These are phyloP conservation scores for Eragrostis curvula DNA, from an alignment of 176 grass and related monocot species.

Conservation along the genomic window DNA sequence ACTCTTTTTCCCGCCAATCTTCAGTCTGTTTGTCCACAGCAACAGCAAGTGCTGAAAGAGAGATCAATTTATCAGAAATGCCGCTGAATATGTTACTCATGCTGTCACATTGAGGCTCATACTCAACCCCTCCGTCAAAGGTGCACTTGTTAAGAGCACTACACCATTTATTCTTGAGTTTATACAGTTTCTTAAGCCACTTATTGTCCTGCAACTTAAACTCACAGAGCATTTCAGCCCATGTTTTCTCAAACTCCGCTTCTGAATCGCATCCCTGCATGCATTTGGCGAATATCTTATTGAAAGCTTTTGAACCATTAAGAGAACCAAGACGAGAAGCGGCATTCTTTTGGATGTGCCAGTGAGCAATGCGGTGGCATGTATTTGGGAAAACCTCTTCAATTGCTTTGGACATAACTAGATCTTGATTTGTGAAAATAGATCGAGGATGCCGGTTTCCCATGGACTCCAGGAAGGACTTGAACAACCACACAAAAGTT, in stretches of 20 bases:
- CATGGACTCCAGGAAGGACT: constrained; percentile 84
- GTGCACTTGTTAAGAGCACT: constrained; percentile 69
- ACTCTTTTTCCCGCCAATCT: constrained; percentile 75
- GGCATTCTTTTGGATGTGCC: constrained; percentile 81
- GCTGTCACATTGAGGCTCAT: constrained; percentile 68
- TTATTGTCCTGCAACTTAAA: constrained; percentile 83
- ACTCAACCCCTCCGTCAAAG: constrained; percentile 77
- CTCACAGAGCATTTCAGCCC: constrained; percentile 63
- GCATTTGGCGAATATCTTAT: constrained; percentile 73
- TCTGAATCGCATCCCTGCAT: constrained; percentile 73
- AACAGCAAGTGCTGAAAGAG: constrained; percentile 50
- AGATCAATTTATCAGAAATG: constrained; percentile 53
- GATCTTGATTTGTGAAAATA: constrained; percentile 82
- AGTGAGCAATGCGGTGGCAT: constrained; percentile 65
- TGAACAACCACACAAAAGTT: constrained; percentile 71
- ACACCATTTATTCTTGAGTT: constrained; percentile 75
- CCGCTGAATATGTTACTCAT: constrained; percentile 72
- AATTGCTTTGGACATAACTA: constrained; percentile 68
- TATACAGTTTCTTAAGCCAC: constrained; percentile 86
- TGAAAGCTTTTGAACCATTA: constrained; percentile 70
- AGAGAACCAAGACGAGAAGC: constrained; percentile 69
- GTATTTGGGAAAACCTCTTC: constrained; percentile 67
- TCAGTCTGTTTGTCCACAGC: constrained; percentile 62
- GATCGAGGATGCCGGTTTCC: constrained; percentile 58
- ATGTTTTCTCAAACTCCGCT: constrained; percentile 71